phyloP scores from a whole-genome alignment of 2,329 filamentous ascomycete species.

The Ascomycota sp. region DNA sequence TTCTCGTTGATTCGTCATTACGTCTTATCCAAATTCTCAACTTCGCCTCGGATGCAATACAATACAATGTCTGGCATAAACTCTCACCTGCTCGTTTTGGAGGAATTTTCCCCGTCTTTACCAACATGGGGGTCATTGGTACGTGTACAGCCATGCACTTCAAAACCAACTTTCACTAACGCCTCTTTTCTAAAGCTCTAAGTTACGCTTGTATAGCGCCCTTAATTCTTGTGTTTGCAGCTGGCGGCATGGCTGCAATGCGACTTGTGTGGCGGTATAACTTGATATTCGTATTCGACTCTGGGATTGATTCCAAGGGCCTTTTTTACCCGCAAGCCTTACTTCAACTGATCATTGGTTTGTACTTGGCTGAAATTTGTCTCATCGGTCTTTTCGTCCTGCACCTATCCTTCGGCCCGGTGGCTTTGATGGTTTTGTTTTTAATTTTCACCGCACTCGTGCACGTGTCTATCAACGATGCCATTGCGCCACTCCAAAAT shows the following conservation, averaged over 20 bases:
- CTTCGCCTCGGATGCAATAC: constrained; percentile 65
- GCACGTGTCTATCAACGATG: constrained; percentile 52
- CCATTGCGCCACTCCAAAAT: constrained; percentile 56
- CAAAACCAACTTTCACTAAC: not conserved
- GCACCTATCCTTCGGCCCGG: constrained; percentile 41
- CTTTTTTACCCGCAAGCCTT: constrained; percentile 73
- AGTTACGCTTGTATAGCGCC: constrained; percentile 77
- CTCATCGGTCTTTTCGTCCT: constrained; percentile 71
- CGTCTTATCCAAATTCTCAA: constrained; percentile 51
- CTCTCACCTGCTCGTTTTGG: constrained; percentile 66
- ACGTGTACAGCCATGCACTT: constrained; percentile 11
- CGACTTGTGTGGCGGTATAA: constrained; percentile 85
- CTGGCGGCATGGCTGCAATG: constrained; percentile 58
- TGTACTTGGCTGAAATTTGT: constrained; percentile 68
- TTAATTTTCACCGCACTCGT: constrained; percentile 58
- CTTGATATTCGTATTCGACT: constrained; percentile 68
- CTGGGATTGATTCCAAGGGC: constrained; percentile 69
- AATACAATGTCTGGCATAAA: constrained; percentile 52
- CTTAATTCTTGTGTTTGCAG: constrained; percentile 63
- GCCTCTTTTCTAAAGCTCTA: constrained; percentile 34
- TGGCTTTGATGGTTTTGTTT: constrained; percentile 58
- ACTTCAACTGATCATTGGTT: constrained; percentile 64
- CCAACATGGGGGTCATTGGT: constrained; percentile 64
- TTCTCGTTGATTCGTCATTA: constrained; percentile 36
- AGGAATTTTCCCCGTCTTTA: constrained; percentile 61